Evolutionary conservation across 768 basidiomycete genomes (phyloP).

Genomic region (Candolleomyces efflorescens): DNA sequence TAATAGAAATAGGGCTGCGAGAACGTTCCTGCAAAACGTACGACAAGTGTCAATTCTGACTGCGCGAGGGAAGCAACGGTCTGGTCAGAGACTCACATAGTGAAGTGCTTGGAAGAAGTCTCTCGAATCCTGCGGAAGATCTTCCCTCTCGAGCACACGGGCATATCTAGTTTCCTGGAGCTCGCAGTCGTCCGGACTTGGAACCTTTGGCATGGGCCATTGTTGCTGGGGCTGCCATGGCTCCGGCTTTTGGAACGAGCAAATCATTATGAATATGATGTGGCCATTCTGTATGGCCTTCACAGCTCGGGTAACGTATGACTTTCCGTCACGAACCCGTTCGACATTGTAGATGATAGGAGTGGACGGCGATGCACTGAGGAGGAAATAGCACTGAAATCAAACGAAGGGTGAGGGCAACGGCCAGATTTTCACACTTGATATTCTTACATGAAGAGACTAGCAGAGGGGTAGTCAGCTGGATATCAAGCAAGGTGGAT

Average conservation of each 20-base stretch:
- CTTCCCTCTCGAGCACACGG: conserved; percentile 28
- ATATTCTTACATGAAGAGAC: conserved; percentile 63
- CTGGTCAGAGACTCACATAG: conserved; percentile 14
- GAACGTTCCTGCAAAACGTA: conserved; percentile 51
- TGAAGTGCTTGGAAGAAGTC: conserved; percentile 28
- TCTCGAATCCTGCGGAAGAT: conserved; percentile 27
- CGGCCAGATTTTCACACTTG: not conserved
- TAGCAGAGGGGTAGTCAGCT: conserved; percentile 18
- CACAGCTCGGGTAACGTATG: conserved; percentile 65
- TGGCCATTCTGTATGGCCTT: conserved; percentile 53
- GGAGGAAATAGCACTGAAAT: conserved; percentile 74
- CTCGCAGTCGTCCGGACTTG: conserved; percentile 60
- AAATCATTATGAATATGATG: conserved; percentile 57
- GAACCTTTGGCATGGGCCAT: conserved; percentile 59
- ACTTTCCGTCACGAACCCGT: conserved; percentile 66
- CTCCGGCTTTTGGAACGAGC: conserved; percentile 81
- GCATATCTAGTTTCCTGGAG: conserved; percentile 44
- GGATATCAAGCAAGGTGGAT: not conserved
- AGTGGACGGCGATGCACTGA: conserved; percentile 65
- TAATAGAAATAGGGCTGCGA: conserved; percentile 67
- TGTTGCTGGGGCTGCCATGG: conserved; percentile 68
- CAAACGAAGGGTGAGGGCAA: not conserved
- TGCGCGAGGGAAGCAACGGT: not conserved
- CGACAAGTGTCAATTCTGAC: not conserved
- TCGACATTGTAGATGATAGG: conserved; percentile 82